Base-by-base conservation (phyloP, 305 asterid species). In the Fraxinus dipetala region DNA sequence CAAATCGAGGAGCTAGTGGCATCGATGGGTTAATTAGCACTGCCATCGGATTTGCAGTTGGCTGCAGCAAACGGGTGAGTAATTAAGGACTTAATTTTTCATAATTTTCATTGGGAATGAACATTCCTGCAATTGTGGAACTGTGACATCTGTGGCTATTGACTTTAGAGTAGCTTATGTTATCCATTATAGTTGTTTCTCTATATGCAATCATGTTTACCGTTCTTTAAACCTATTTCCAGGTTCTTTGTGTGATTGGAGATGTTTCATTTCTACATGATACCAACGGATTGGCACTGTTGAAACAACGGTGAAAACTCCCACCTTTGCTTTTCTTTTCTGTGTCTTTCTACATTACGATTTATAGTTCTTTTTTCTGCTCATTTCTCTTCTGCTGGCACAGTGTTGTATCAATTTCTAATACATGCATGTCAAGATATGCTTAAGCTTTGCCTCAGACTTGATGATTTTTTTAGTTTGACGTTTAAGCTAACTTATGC, bases 1-100 rank as follows among this genome's bases (percentile, higher is more conserved):
- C 92, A 78, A 96, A 94, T 82, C 86, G 98, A 87, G 99, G 99
- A 77, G 98, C 99, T 70, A 93, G 99, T 85, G 99, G 99, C 18
- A 96, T 96, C 79, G 99, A 96, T 84, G 99, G 99, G 77, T 83
- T 96, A 89, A 93, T 91, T 78, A 96, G 99, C 87, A 93, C 98
- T 5, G 98, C 99, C 79, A 79, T 91, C 74, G 99, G 99, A 34
- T 96, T 92, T 87, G 91, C 98, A 48, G 94, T 91, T 84, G 99
- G 99, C 84, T 87, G 95, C 93, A 94, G 95, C 84, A 96, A 93
- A 88, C 87, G 92, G 76, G 99, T 94, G 90, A 92, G 97, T 67
- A 54, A 6, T 65, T 28, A 69, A 76, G 56, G 78, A 78, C 61
- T 83, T 38, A 31, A 20, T 59, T 72, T 80, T 9, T n/a, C 59